These are phyloP conservation scores for Penicillium canescens DNA, from an alignment of 495 filamentous ascomycete genomes.

Conservation along the genomic window DNA sequence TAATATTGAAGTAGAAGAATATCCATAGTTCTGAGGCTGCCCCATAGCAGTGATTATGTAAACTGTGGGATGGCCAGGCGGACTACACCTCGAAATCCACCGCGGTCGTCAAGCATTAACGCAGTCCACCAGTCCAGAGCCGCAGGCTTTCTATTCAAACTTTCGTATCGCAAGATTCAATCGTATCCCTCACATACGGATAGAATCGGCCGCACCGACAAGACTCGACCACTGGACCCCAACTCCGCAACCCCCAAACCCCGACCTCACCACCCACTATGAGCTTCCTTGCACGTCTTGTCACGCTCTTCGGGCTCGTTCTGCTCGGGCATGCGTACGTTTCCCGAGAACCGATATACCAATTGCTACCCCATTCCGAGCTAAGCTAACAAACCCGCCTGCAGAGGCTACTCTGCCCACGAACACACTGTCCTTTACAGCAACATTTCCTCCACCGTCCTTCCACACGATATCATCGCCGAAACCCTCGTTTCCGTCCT, in stretches of 20 bases:
- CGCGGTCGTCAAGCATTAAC: background rate
- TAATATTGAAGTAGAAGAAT: too few species aligned
- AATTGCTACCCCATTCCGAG: background rate
- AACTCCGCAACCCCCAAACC: constrained; percentile 17
- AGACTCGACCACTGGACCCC: background rate
- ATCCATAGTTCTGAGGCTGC: too few species aligned
- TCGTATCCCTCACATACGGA: too few species aligned
- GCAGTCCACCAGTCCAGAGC: too few species aligned
- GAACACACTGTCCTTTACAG: constrained; percentile 75
- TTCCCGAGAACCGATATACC: too few species aligned
- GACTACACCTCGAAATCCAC: background rate
- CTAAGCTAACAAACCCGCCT: constrained; percentile 4
- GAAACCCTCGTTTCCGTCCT: constrained; percentile 65
- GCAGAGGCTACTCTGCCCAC: constrained; percentile 81
- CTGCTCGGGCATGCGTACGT: constrained; percentile 75
- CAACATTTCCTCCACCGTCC: constrained; percentile 50
- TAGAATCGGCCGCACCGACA: background rate
- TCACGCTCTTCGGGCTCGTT: constrained; percentile 64
- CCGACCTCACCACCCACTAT: constrained; percentile 36
- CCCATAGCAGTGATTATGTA: too few species aligned
- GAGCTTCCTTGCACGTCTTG: constrained; percentile 64
- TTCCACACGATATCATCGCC: constrained; percentile 71
- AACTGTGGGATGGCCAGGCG: too few species aligned
- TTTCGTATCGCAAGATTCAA: too few species aligned
- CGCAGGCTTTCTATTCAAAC: too few species aligned